Conservation (phyloP, 805 yeast species). For the Wickerhamomyces kurtzmanii region DNA sequence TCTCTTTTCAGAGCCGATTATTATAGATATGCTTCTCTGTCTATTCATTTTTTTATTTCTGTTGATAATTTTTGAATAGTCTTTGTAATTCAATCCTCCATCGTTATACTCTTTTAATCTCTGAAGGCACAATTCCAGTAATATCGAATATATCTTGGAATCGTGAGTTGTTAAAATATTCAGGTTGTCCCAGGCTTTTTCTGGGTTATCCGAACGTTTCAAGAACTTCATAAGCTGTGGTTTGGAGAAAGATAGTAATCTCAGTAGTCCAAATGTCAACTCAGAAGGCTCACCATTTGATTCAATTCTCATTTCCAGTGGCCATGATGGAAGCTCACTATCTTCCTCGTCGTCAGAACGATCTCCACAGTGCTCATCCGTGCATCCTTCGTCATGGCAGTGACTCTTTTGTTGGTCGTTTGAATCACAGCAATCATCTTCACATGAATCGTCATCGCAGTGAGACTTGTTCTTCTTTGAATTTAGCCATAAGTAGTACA, state of each 20-base stretch:
- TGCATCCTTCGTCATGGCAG: constrained; percentile 1
- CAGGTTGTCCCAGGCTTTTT: too few relatives aligned
- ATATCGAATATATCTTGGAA: too few relatives aligned
- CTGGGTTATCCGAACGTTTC: too few relatives aligned
- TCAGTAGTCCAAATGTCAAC: constrained; percentile 32
- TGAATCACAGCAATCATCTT: constrained; percentile 10
- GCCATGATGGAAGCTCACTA: constrained; percentile 26
- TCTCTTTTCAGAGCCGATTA: too few relatives aligned
- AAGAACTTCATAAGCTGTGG: constrained; percentile 17
- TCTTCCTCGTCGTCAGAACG: constrained; percentile 10
- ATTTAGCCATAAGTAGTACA: constrained; percentile 10
- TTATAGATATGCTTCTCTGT: too few relatives aligned
- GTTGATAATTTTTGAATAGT: too few relatives aligned
- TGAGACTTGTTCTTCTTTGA: constrained; percentile 5
- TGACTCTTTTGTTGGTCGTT: constrained; percentile 7
- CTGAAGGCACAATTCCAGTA: too few relatives aligned
- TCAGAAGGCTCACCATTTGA: constrained; percentile 33
- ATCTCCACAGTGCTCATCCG: constrained; percentile 4
- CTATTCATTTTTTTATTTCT: too few relatives aligned
- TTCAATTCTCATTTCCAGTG: constrained; percentile 28
- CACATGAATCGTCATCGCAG: constrained; percentile 12
- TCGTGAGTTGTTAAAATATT: too few relatives aligned
- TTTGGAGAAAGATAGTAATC: constrained; percentile 20
- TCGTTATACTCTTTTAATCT: too few relatives aligned
- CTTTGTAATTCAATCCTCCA: too few relatives aligned